Base-by-base conservation (phyloP, 331 rosid genomes). In the Acacia pycnantha region DNA sequence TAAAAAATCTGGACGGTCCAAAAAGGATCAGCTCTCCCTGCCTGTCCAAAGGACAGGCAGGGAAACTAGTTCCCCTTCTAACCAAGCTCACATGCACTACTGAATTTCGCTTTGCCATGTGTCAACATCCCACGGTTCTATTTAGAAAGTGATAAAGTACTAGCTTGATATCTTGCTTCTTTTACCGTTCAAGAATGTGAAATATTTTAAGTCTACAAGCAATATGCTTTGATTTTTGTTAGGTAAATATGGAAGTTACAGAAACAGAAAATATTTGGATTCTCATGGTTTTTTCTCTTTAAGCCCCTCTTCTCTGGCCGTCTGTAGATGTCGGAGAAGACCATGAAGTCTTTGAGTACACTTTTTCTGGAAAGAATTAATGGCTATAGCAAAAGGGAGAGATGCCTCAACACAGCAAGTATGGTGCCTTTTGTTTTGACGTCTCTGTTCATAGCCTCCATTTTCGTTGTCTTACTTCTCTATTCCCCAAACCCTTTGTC, bases 391-490 rank as follows among this genome's bases (percentile, higher is more conserved):
- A 87, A 89, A 61, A 76, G 87, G 26, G 93, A 88, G 81, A 91
- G 87, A 86, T 79, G 80, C 64, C 29, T 48, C 11, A 76, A 56
- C 84, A 51, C 85, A 70, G 83, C 76, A 19, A 84, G 69, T 54
- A 26, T 82, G 8, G 75, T 78, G 0, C 96, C 92, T 74, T 86
- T 88, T 67, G 53, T 91, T 68, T 70, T 94, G 37, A 47, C 84
- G 8, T 77, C 88, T 80, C 44, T 95, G 26, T 87, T 81, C 47
- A n/a, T 85, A 19, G 86, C 82, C 75, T 81, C 90, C 64, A 13
- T 92, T 83, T 84, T 90, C 58, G 68, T 85, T 73, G 61, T 88
- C 61, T 88, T 86, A 84, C 71, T 88, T 54, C 77, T 89, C 73
- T 66, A 69, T 82, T 70, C 91, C 70, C 90, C 97, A 19, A 85